Conservation (phyloP, 345 rosid species). For the Lepidium africanum region DNA sequence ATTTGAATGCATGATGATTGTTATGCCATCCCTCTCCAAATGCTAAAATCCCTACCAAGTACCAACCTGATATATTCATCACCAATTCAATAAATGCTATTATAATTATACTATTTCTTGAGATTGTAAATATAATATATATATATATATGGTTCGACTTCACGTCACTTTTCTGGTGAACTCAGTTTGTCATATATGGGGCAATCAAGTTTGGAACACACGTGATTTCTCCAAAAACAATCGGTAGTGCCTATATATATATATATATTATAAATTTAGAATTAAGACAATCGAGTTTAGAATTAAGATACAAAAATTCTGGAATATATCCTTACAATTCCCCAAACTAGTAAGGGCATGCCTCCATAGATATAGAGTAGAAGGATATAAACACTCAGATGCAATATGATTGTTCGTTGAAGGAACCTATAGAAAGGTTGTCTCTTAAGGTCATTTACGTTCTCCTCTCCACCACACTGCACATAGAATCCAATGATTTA, state of each 20-base stretch:
- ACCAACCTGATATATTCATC: conserved; percentile 39
- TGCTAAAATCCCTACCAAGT: conserved; percentile 35
- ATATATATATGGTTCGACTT: background rate
- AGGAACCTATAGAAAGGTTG: conserved; percentile 61
- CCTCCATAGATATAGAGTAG: conserved; percentile 52
- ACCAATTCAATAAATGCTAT: background rate
- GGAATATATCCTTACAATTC: conserved; percentile 43
- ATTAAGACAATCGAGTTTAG: background rate
- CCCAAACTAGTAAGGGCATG: conserved; percentile 72
- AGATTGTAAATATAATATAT: background rate
- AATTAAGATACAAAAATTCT: background rate
- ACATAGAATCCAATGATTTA: background rate
- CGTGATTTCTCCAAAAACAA: too few species aligned
- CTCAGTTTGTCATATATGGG: too few species aligned
- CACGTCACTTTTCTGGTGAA: too few species aligned
- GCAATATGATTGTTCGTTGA: conserved; percentile 38
- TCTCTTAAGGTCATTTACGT: conserved; percentile 62
- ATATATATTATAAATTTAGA: background rate
- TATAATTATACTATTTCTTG: too few species aligned
- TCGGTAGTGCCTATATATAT: too few species aligned
- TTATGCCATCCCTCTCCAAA: conserved; percentile 92
- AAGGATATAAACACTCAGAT: conserved; percentile 39
- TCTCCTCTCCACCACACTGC: conserved; percentile 62
- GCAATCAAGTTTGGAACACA: too few species aligned
- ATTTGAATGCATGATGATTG: conserved; percentile 73